phyloP scores from a whole-genome alignment of 352 stramenopile genomes.

The Phytophthora fragariaefolia region DNA sequence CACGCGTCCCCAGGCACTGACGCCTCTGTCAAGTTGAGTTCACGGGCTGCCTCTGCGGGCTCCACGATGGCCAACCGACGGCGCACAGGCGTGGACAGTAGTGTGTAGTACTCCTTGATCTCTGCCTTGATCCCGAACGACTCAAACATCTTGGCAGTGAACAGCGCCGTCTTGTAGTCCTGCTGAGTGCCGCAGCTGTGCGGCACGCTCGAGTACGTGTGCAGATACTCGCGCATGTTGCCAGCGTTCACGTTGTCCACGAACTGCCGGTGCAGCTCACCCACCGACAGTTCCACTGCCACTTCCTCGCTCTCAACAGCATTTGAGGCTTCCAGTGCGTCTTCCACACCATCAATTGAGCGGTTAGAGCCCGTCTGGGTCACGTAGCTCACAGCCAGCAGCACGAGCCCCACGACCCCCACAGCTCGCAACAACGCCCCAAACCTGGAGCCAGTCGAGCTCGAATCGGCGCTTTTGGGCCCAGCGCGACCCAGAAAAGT shows the following conservation, averaged over 20 bases:
- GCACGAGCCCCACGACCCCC: conserved; percentile 6
- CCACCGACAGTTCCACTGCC: background rate
- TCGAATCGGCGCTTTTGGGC: background rate
- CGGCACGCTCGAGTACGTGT: conserved; percentile 40
- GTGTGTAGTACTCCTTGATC: conserved; percentile 66
- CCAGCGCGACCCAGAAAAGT: conserved; percentile 1
- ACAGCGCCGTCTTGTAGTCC: conserved; percentile 60
- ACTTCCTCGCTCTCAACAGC: background rate
- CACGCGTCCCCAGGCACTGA: conserved; percentile 69
- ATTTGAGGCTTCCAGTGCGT: background rate
- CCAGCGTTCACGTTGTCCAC: conserved; percentile 20
- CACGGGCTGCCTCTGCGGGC: conserved; percentile 30
- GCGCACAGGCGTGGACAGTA: conserved; percentile 66
- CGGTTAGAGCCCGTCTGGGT: conserved; percentile 1
- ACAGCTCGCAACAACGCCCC: conserved; percentile 5
- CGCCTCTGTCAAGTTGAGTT: conserved; percentile 62
- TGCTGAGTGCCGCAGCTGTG: conserved; percentile 46
- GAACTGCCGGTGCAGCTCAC: conserved; percentile 12
- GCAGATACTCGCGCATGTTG: conserved; percentile 37
- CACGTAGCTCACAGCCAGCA: conserved; percentile 3
- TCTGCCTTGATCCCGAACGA: conserved; percentile 60
- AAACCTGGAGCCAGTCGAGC: background rate
- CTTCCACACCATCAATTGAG: background rate
- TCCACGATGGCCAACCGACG: conserved; percentile 46
- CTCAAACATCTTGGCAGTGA: conserved; percentile 55